phyloP scores from a whole-genome alignment of 495 filamentous ascomycete genomes.

The Bryoglossum gracile region DNA sequence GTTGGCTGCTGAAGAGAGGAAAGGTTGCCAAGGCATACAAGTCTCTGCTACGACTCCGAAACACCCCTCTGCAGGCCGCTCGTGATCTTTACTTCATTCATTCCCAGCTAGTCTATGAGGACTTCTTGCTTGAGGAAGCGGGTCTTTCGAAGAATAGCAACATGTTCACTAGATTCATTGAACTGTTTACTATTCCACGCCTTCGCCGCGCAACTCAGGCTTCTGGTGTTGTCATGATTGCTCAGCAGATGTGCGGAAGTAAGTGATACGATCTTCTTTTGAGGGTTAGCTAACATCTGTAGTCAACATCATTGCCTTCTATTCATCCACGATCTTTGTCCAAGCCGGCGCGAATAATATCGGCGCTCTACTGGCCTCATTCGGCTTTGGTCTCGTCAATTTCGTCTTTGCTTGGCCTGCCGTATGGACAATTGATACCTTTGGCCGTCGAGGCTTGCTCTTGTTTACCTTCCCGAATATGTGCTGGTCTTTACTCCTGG shows the following conservation, averaged over 20 bases:
- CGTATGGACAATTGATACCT: slow-evolving; percentile 61
- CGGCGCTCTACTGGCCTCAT: slow-evolving; percentile 45
- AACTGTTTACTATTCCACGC: slow-evolving; percentile 64
- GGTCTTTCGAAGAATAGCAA: slow-evolving; percentile 27
- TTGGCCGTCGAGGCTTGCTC: slow-evolving; percentile 54
- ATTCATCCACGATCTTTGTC: slow-evolving; percentile 54
- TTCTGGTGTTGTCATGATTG: slow-evolving; percentile 57
- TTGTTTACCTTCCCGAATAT: slow-evolving; percentile 60
- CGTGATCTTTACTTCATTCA: slow-evolving; percentile 67
- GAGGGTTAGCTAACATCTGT: slow-evolving; percentile 19
- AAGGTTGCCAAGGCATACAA: slow-evolving; percentile 54
- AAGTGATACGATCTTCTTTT: not conserved
- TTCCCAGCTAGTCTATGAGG: slow-evolving; percentile 49
- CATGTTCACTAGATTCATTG: slow-evolving; percentile 49
- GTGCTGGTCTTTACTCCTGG: slow-evolving; percentile 47
- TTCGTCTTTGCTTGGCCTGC: slow-evolving; percentile 59
- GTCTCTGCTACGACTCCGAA: slow-evolving; percentile 53
- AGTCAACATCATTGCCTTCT: slow-evolving; percentile 63
- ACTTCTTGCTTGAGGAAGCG: slow-evolving; percentile 23
- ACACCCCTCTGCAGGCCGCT: slow-evolving; percentile 61
- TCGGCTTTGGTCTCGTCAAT: slow-evolving; percentile 54
- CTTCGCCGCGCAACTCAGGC: slow-evolving; percentile 60
- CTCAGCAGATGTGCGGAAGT: slow-evolving; percentile 51
- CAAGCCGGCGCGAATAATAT: slow-evolving; percentile 39
- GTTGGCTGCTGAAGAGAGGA: slow-evolving; percentile 59